A percentile compares a stretch with the other conserved stretches of the same genome.
Conservation (phyloP, 805 yeast genomes). For the Blastobotrys terrestris region DNA sequence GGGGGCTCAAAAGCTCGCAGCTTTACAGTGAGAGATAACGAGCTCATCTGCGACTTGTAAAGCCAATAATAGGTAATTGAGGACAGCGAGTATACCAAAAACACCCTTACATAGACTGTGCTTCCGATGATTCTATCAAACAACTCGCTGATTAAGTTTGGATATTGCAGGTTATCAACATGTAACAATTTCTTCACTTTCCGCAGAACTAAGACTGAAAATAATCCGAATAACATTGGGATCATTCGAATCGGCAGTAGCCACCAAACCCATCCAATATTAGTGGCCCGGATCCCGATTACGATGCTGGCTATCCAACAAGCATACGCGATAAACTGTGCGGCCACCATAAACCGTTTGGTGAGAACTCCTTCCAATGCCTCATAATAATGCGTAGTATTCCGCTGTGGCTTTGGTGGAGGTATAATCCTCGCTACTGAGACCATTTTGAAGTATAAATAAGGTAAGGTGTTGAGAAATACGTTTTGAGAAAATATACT, state of each 20-base stretch:
- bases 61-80: constrained; percentile 7
- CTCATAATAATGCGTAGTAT: constrained; percentile 9
- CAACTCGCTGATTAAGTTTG: constrained; percentile 7
- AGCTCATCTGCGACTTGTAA: constrained; percentile 3
- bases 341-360: not conserved
- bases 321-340: not conserved
- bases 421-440: constrained; percentile 14
- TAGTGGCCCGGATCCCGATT: not conserved
- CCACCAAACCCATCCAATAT: constrained; percentile 17
- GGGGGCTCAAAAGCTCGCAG: constrained; percentile 9
- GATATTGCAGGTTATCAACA: constrained; percentile 6
- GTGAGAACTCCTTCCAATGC: not conserved
- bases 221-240: constrained; percentile 6
- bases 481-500: too few species aligned
- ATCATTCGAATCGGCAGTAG: constrained; percentile 11
- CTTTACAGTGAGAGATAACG: constrained; percentile 9
- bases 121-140: not conserved
- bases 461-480: not conserved
- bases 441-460: constrained; percentile 5
- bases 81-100: constrained; percentile 6
- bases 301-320: not conserved
- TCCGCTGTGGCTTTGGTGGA: constrained; percentile 5
- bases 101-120: not conserved
- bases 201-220: constrained; percentile 14
- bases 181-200: constrained; percentile 6